A percentile compares a stretch with the other conserved stretches of the same genome.
Evolutionary conservation across 306 rosid genomes (phyloP).

Genomic region (Cicer cuneatum): DNA sequence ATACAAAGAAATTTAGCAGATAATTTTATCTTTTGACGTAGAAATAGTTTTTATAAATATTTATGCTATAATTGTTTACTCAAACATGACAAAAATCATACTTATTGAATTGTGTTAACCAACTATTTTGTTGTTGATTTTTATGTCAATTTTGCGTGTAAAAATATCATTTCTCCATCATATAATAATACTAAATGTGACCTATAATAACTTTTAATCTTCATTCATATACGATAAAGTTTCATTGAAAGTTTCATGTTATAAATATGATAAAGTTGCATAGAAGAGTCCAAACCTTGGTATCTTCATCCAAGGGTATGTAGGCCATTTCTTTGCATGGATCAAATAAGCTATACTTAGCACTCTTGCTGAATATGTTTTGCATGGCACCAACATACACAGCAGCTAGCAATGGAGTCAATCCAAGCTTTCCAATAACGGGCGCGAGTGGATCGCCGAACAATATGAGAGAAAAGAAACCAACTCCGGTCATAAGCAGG

Average conservation of each 20-base stretch:
- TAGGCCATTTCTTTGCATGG: constrained; percentile 99
- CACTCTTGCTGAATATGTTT: constrained; percentile 99
- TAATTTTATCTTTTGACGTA: too few relatives aligned
- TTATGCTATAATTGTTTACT: too few relatives aligned
- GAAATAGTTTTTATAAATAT: too few relatives aligned
- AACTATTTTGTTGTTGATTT: too few relatives aligned
- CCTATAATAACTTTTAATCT: not conserved
- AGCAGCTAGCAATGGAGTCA: constrained; percentile 99
- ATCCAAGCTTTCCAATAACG: constrained; percentile 63
- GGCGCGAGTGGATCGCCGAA: constrained; percentile 87
- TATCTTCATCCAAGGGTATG: constrained; percentile 97
- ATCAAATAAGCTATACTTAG: constrained; percentile 95
- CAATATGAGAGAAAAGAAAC: constrained; percentile 89
- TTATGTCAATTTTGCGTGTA: too few relatives aligned
- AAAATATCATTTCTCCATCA: too few relatives aligned
- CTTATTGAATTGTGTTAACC: too few relatives aligned
- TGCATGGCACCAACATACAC: constrained; percentile 99
- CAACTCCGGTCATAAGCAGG: constrained; percentile 89
- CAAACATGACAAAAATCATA: too few relatives aligned
- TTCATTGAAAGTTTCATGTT: not conserved
- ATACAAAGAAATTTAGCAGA: constrained; percentile 38
- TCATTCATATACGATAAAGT: constrained; percentile 2
- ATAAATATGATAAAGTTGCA: constrained; percentile 11
- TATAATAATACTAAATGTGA: not conserved
- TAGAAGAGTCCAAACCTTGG: constrained; percentile 66